These are phyloP conservation scores for Nakazawaea anatomiae DNA, from an alignment of 805 yeast species.

Conservation along the genomic window DNA sequence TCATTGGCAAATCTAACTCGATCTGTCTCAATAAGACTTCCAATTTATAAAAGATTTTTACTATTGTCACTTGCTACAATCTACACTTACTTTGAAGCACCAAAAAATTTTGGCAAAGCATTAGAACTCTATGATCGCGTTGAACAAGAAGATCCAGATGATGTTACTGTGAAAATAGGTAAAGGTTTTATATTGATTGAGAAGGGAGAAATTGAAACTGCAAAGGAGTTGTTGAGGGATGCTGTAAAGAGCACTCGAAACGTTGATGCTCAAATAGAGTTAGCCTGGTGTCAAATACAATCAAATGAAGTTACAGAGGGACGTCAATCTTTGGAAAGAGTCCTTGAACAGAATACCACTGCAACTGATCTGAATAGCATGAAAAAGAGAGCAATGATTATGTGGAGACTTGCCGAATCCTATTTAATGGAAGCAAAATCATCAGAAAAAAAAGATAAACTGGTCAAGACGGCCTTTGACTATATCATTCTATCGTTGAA, in stretches of 20 bases:
- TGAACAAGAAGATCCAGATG: constrained; percentile 32
- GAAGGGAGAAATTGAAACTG: constrained; percentile 48
- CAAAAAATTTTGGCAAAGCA: constrained; percentile 78
- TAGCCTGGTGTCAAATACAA: constrained; percentile 72
- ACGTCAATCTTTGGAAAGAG: constrained; percentile 37
- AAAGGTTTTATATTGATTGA: constrained; percentile 75
- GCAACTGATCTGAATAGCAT: constrained; percentile 49
- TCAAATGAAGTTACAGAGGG: constrained; percentile 48
- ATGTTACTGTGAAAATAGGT: constrained; percentile 68
- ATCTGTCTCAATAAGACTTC: constrained; percentile 40
- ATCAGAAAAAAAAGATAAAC: constrained; percentile 17
- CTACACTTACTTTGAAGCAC: constrained; percentile 84
- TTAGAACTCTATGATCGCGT: constrained; percentile 62
- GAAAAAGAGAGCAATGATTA: constrained; percentile 51
- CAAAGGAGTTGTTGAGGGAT: constrained; percentile 43
- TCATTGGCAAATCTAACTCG: constrained; percentile 42
- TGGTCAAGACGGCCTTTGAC: constrained; percentile 46
- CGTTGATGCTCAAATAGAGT: constrained; percentile 56
- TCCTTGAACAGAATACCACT: constrained; percentile 30
- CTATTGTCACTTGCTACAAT: constrained; percentile 65
- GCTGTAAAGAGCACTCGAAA: constrained; percentile 46
- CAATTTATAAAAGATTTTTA: constrained; percentile 50
- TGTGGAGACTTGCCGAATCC: constrained; percentile 74
- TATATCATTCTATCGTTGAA: constrained; percentile 58
- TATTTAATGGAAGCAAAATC: constrained; percentile 31